phyloP scores from a whole-genome alignment of 1,139 yeast genomes.

The Geotrichum histeridarum region DNA sequence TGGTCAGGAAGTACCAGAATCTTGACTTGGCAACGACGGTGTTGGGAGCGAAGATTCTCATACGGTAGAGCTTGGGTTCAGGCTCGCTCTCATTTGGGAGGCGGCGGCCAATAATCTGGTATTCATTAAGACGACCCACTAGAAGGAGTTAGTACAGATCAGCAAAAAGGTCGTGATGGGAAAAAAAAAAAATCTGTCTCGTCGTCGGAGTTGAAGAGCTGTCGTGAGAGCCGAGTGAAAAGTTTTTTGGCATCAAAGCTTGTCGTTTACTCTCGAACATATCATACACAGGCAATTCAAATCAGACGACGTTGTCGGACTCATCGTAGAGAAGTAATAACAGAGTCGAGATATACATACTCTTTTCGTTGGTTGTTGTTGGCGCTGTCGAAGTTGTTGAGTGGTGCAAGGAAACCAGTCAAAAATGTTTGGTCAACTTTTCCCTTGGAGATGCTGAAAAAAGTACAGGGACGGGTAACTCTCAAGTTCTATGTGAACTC shows the following conservation, averaged over 20 bases:
- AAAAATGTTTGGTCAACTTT: slow-evolving; percentile 7
- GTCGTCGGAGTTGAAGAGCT: background rate
- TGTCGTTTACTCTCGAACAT: too few species aligned
- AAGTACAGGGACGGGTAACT: background rate
- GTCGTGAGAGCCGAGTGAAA: too few species aligned
- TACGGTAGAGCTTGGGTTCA: slow-evolving; percentile 99
- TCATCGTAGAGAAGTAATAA: too few species aligned
- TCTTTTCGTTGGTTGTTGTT: slow-evolving; percentile 17
- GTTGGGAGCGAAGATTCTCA: slow-evolving; percentile 99
- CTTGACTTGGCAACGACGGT: slow-evolving; percentile 99
- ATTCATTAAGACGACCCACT: slow-evolving; percentile 84
- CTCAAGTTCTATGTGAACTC: background rate
- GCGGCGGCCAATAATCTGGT: slow-evolving; percentile 99
- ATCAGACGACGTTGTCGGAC: too few species aligned
- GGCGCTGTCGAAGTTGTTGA: slow-evolving; percentile 10
- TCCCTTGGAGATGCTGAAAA: background rate
- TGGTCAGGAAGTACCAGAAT: slow-evolving; percentile 99
- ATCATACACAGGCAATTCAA: too few species aligned
- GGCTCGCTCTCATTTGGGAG: slow-evolving; percentile 98
- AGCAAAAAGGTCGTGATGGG: background rate
- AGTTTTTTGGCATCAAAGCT: too few species aligned
- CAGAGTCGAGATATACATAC: slow-evolving; percentile 11
- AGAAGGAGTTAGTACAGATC: slow-evolving; percentile 5
- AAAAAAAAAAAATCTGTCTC: background rate
- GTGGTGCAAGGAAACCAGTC: slow-evolving; percentile 15